These are phyloP conservation scores for Ganoderma lucidum DNA, from an alignment of 1,284 basidiomycete species.

Conservation along the genomic window DNA sequence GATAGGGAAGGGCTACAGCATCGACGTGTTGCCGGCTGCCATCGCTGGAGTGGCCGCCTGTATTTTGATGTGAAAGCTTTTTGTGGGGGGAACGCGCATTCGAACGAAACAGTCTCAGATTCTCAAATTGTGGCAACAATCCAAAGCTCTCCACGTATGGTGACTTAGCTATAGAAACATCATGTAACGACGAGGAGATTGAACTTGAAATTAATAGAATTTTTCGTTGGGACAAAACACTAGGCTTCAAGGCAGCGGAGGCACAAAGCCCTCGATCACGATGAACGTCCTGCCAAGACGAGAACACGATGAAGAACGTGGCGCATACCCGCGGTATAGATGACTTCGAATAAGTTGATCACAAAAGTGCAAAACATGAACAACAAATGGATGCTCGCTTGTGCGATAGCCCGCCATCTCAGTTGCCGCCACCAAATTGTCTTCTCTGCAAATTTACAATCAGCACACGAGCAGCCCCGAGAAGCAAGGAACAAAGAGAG, in stretches of 20 bases:
- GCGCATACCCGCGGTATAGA: neutral
- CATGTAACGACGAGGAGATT: neutral
- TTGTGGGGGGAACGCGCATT: neutral
- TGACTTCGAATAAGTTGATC: constrained; percentile 7
- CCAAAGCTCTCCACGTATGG: neutral
- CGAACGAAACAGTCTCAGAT: neutral
- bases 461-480: neutral
- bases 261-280: neutral
- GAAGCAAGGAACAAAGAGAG: neutral
- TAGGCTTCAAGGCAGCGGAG: neutral
- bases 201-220: neutral
- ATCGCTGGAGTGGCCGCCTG: neutral
- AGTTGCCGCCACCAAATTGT: constrained; percentile 22
- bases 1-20: neutral
- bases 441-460: constrained; percentile 15
- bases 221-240: neutral
- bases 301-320: neutral
- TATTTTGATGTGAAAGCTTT: neutral
- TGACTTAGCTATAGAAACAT: neutral
- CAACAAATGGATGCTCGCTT: neutral
- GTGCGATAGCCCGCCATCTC: neutral
- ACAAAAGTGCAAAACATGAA: neutral
- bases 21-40: neutral
- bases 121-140: neutral
- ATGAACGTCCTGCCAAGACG: neutral